A percentile compares a stretch with the other conserved stretches of the same genome.
Evolutionary conservation across 495 filamentous ascomycete species (phyloP).

Genomic region (Aspergillus sclerotiicarbonarius): DNA sequence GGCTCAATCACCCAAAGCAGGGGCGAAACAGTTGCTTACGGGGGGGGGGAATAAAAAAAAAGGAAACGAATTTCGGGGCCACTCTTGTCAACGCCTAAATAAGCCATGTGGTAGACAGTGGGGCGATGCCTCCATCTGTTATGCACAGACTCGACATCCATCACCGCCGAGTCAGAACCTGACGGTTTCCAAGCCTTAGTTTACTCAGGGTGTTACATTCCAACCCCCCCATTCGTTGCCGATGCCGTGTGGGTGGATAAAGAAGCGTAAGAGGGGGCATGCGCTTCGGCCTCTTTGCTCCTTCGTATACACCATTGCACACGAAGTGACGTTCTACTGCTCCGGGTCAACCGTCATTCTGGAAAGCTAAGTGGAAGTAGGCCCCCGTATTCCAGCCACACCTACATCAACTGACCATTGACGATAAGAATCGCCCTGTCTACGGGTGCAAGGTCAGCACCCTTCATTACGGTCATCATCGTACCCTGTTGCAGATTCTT

Average conservation of each 20-base stretch:
- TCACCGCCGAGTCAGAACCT: neutral
- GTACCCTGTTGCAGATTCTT: neutral
- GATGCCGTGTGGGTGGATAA: neutral
- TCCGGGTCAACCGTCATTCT: neutral
- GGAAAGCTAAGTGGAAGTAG: neutral
- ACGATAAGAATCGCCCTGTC: neutral
- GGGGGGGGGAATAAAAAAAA: neutral
- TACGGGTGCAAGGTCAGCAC: neutral
- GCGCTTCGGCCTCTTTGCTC: neutral
- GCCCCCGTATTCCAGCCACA: neutral
- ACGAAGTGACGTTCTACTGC: neutral
- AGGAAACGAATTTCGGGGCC: neutral
- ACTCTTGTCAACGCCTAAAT: neutral
- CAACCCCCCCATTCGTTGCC: neutral
- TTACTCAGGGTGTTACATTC: neutral
- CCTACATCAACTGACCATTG: neutral
- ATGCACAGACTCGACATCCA: conserved; percentile 4
- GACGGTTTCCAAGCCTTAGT: conserved; percentile 2
- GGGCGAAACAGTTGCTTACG: neutral
- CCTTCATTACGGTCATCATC: neutral
- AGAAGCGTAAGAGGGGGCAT: neutral
- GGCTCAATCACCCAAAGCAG: too few species aligned
- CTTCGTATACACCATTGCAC: conserved; percentile 4
- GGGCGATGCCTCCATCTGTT: neutral
- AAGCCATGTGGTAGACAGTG: conserved; percentile 5